Evolutionary conservation across 306 rosid genomes (phyloP), one percentile per base, ranked within the genome.

Genomic region (Castanea crenata): DNA sequence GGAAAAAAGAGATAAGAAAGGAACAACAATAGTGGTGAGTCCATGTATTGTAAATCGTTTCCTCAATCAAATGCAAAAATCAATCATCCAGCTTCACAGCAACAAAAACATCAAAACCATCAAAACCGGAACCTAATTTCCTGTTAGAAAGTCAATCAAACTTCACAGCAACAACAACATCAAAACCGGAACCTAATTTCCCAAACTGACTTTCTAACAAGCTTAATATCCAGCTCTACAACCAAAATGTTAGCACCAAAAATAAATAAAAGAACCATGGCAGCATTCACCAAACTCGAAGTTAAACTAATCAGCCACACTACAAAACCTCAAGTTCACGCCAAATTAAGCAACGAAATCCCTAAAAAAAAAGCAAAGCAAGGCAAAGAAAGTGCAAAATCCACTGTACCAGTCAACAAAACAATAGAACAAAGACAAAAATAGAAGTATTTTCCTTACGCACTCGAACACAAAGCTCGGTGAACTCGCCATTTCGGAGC

Each of bases 381-480:
- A 38, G 23, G 23, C 23, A 23, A 23, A 38, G 46, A 23, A 54
- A 58, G 77, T 16, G 8, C 19, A 55, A 78, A 73, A 51, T 52
- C 49, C 5, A 87, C 62, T 29, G 70, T 71, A 57, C 6, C 55
- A 74, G 87, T 84, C 75, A 79, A 81, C 63, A 19, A 49, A 77
- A 31, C 46, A 71, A 18, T 67, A 34, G 23, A 51, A 8, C 2
- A 71, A 57, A 27, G 68, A 69, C 69, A 63, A 38, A 8, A 76
- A 59, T 35, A 1, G 76, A 31, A 55, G 41, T 61, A 64, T 64
- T 71, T 25, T 4, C 51, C 90, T 78, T 79, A 96, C 99, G 89
- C 95, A 97, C 99, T 74, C 98, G 91, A 88, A 93, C 94, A 81
- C 99, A 96, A 19, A 96, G 98, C 79, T 93, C 96, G 1, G 96